These are phyloP conservation scores for Penicillium concentricum DNA, from an alignment of 2,329 filamentous ascomycete species.

Conservation along the genomic window DNA sequence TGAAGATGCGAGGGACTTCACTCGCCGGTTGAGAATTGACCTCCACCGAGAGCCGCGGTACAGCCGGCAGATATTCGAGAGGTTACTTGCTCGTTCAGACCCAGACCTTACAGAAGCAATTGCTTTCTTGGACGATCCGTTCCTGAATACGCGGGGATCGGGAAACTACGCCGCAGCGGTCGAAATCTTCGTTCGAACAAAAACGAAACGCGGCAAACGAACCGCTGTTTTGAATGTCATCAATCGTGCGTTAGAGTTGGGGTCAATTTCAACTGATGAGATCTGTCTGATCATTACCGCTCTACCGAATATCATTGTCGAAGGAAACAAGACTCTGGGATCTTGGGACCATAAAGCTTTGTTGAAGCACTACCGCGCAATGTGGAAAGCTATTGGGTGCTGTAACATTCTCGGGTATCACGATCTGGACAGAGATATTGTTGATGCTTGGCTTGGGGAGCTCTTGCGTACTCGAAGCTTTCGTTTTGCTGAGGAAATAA, in stretches of 20 bases:
- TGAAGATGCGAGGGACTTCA: conserved; percentile 29
- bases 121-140: conserved; percentile 37
- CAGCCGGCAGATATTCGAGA: conserved; percentile 37
- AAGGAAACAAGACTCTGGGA: conserved; percentile 14
- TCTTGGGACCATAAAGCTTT: conserved; percentile 18
- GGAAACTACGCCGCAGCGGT: conserved; percentile 36
- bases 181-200: conserved; percentile 23
- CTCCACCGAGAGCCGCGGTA: conserved; percentile 35
- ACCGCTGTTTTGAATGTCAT: conserved; percentile 27
- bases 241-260: conserved; percentile 34
- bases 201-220: conserved; percentile 18
- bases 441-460: conserved; percentile 34
- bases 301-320: conserved; percentile 23
- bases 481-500: conserved; percentile 30
- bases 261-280: conserved; percentile 35
- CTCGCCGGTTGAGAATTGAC: conserved; percentile 32
- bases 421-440: conserved; percentile 31
- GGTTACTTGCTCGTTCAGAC: conserved; percentile 25
- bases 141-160: conserved; percentile 36
- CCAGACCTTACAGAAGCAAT: conserved; percentile 24
- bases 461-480: conserved; percentile 23
- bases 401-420: conserved; percentile 36
- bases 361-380: conserved; percentile 25
- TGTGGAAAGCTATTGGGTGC: conserved; percentile 40
- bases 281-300: conserved; percentile 32